Percentiles rank a stretch among this genome's conserved stretches.
These are phyloP conservation scores for Penicillium sclerotigenum DNA, from an alignment of 2,329 filamentous ascomycete genomes.

Conservation along the genomic window DNA sequence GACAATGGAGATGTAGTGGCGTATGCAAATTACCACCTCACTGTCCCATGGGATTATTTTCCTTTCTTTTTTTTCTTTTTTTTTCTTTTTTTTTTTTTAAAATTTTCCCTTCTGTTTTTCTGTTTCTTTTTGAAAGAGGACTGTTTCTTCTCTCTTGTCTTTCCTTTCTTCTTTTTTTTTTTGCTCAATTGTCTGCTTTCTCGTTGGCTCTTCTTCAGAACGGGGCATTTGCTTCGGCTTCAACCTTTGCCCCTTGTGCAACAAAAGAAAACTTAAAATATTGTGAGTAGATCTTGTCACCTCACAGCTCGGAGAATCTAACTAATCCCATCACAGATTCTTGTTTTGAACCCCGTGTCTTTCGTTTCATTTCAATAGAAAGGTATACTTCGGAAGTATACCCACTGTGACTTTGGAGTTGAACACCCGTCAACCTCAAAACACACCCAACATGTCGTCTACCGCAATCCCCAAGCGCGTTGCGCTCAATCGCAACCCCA, in stretches of 20 bases:
- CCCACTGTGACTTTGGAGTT: not conserved
- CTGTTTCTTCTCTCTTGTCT: conserved; percentile 7
- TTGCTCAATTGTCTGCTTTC: conserved; percentile 13
- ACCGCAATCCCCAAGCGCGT: conserved; percentile 47
- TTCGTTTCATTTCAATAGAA: not conserved
- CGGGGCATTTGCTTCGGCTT: conserved; percentile 4
- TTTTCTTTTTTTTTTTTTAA: not conserved
- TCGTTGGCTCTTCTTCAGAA: conserved; percentile 7
- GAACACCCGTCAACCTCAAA: not conserved
- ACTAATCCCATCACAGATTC: not conserved
- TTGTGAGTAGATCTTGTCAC: not conserved
- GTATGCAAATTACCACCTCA: conserved; percentile 20
- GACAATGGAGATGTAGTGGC: not conserved
- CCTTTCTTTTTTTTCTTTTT: not conserved
- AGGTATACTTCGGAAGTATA: not conserved
- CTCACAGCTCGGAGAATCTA: not conserved
- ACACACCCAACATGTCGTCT: conserved; percentile 46
- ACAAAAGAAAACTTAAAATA: not conserved
- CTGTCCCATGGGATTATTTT: not conserved
- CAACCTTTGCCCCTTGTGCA: conserved; percentile 1
- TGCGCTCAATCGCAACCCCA: conserved; percentile 53
- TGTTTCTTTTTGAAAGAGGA: not conserved
- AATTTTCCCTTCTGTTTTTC: conserved; percentile 4
- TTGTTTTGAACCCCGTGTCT: not conserved
- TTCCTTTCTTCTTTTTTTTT: conserved; percentile 6